Conservation (phyloP, 2,329 filamentous ascomycete species). For the Talaromyces sp. region DNA sequence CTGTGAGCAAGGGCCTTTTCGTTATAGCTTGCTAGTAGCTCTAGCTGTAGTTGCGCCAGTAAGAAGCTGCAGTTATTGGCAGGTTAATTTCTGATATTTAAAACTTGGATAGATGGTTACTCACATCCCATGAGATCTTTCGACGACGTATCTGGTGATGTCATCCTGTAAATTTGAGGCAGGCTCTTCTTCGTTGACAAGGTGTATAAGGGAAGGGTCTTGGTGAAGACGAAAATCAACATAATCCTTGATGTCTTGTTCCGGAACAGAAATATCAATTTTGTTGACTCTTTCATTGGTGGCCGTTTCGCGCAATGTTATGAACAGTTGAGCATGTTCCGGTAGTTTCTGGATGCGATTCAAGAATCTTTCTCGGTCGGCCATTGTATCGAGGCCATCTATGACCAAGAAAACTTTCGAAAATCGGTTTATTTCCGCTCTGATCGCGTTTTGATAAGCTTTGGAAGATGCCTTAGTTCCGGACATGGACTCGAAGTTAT, state of each 20-base stretch:
- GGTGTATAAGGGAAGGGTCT: constrained; percentile 11
- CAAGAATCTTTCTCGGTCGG: constrained; percentile 26
- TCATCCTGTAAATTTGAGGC: constrained; percentile 12
- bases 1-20: constrained; percentile 18
- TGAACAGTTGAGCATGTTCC: constrained; percentile 24
- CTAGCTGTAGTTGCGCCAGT: constrained; percentile 23
- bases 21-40: constrained; percentile 20
- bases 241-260: constrained; percentile 18
- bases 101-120: constrained; percentile 3
- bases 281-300: constrained; percentile 12
- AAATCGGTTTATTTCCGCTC: constrained; percentile 25
- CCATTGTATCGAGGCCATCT: constrained; percentile 24
- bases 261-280: constrained; percentile 14
- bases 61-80: constrained; percentile 20
- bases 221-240: constrained; percentile 14
- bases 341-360: constrained; percentile 27
- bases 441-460: constrained; percentile 26
- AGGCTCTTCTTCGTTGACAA: constrained; percentile 8
- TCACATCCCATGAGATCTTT: constrained; percentile 24
- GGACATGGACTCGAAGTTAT: constrained; percentile 18
- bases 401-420: constrained; percentile 25
- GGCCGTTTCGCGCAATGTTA: constrained; percentile 22
- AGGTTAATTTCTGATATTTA: neutral
- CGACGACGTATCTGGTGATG: constrained; percentile 16
- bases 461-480: constrained; percentile 22